Percentiles rank a stretch among this genome's conserved stretches.
These are phyloP conservation scores for Agaricus sinodeliciosus DNA, from an alignment of 768 basidiomycete genomes.

Conservation along the genomic window DNA sequence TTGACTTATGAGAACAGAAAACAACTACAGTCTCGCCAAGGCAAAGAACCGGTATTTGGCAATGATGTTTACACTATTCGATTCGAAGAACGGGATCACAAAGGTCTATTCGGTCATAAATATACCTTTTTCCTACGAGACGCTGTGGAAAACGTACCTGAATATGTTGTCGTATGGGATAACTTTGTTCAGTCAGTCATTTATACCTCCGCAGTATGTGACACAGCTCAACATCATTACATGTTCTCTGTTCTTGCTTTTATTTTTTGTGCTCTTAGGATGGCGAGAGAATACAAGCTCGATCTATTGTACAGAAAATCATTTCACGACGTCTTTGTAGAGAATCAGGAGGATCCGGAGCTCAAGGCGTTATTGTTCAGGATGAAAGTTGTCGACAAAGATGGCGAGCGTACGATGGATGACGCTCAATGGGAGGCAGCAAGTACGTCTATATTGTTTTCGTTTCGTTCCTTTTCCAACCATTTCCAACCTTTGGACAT, in stretches of 20 bases:
- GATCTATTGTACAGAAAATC: conserved; percentile 61
- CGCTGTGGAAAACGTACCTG: conserved; percentile 95
- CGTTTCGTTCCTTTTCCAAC: not conserved
- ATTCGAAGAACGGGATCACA: conserved; percentile 65
- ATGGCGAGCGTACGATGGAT: conserved; percentile 89
- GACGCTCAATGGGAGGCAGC: conserved; percentile 97
- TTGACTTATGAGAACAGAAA: conserved; percentile 36
- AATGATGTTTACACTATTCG: conserved; percentile 87
- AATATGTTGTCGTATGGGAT: conserved; percentile 96
- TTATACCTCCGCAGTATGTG: not conserved
- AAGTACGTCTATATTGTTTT: conserved; percentile 52
- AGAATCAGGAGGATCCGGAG: conserved; percentile 74
- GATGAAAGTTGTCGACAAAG: conserved; percentile 87
- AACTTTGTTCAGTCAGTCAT: conserved; percentile 80
- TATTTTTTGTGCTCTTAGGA: not conserved
- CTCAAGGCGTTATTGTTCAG: conserved; percentile 77
- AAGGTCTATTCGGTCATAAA: conserved; percentile 77
- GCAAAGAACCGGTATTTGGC: conserved; percentile 73
- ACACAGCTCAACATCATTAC: not conserved
- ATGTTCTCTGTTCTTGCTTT: no score
- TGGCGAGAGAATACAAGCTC: conserved; percentile 7
- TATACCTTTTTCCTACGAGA: conserved; percentile 93
- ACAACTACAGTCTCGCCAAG: conserved; percentile 66
- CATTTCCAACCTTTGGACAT: conserved; percentile 3
- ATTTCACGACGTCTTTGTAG: conserved; percentile 84